Evolutionary conservation across 225 moss, liverwort and hornwort species (phyloP), one percentile per base, ranked within the genome.

Genomic region (Anthoceros angustus): DNA sequence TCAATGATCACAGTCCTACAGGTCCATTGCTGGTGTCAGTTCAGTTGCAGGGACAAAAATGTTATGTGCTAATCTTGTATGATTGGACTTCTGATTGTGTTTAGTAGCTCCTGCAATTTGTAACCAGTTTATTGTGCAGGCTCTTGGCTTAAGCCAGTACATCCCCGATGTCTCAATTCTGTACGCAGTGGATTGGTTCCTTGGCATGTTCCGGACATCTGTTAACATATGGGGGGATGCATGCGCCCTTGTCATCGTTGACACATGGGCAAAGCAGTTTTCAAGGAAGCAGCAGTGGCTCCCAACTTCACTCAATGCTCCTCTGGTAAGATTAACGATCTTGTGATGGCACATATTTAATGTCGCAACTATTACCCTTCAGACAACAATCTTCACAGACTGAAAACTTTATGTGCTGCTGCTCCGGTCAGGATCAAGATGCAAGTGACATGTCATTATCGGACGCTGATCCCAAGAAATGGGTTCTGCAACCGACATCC

Each of bases 181-280:
- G 66, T 94, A 90, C 64, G 84, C 94, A 1, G 90, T 94, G 63
- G 94, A 94, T 75, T 94, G 94, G 94, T 84, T 94, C 62, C 78
- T 94, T 41, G 94, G 90, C 39, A 94, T 90, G 94, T 64, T 90
- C 62, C 94, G 90, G 9, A 88, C 94, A 5, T 67, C 84, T 25
- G 84, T 94, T 8, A 94, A 94, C 62, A 83, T 94, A 15, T 94
- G 90, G 90, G 94, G 94, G 39, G 94, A 88, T 64, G 81, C 90
- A 38, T 84, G 84, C 71, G 94, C 94, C 8, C 86, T 86, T 18
- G 86, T 94, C 23, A 80, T 94, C 43, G 90, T 94, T 64, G 82
- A 94, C 76, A 76, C 74, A n/a, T 94, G 93, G 90, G 80, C 78
- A 40, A 80, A 76, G 61, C 68, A 67, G 7, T 81, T 86, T 48